These are phyloP conservation scores for Saccharomyces pastorianus DNA, from an alignment of 1,139 yeast genomes.

Conservation along the genomic window DNA sequence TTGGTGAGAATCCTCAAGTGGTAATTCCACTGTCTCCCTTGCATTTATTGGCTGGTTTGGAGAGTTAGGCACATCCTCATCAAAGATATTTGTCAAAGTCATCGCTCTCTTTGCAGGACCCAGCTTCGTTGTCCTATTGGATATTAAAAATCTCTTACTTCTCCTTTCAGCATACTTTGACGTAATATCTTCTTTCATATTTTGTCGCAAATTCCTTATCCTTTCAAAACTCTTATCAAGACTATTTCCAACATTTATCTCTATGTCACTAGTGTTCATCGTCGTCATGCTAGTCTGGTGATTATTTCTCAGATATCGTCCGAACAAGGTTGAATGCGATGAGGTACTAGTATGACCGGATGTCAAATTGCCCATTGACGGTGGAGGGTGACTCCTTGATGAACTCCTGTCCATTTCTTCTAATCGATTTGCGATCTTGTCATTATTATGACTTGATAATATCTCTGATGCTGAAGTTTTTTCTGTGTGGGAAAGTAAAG, in stretches of 20 bases:
- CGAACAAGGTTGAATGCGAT: slow-evolving; percentile 17
- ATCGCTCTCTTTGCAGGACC: slow-evolving; percentile 36
- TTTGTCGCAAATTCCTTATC: slow-evolving; percentile 21
- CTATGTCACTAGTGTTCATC: slow-evolving; percentile 12
- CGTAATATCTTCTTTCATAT: slow-evolving; percentile 23
- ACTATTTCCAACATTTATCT: slow-evolving; percentile 3
- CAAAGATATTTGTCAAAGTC: slow-evolving; percentile 1
- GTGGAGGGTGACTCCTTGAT: neutral
- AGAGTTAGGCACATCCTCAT: neutral
- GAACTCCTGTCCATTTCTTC: neutral
- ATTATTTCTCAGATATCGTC: slow-evolving; percentile 10
- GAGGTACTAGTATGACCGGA: neutral
- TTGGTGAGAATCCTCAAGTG: neutral
- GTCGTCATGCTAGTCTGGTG: slow-evolving; percentile 24
- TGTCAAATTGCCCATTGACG: neutral
- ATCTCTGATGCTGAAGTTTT: neutral
- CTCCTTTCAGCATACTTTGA: slow-evolving; percentile 31
- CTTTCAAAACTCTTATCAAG: slow-evolving; percentile 14
- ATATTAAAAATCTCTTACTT: slow-evolving; percentile 26
- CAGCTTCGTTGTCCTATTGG: slow-evolving; percentile 24
- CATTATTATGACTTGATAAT: neutral
- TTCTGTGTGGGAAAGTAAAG: slow-evolving; percentile 17
- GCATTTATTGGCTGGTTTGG: slow-evolving; percentile 4
- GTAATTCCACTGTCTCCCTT: slow-evolving; percentile 1
- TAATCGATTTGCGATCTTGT: neutral